Percentiles rank a stretch among this genome's conserved stretches.
phyloP scores from a whole-genome alignment of 768 basidiomycete species.

The Tricholomella constricta region DNA sequence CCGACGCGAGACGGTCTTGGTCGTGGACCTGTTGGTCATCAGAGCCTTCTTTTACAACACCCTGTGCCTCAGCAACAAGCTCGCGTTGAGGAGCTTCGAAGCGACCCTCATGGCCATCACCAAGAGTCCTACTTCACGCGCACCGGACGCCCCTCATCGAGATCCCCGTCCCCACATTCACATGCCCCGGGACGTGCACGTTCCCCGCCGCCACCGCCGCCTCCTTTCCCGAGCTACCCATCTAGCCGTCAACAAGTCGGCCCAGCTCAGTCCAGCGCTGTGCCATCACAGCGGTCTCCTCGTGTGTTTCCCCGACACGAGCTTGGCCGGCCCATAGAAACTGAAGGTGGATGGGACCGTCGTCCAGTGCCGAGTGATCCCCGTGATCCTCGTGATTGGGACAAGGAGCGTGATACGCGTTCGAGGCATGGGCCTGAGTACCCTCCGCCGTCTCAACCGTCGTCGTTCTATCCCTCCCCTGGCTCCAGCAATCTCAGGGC shows the following conservation, averaged over 20 bases:
- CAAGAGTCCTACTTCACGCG: constrained; percentile 61
- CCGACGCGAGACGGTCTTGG: constrained; percentile 40
- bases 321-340: constrained; percentile 44
- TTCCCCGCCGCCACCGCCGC: constrained; percentile 55
- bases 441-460: constrained; percentile 30
- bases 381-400: constrained; percentile 57
- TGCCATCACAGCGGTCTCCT: constrained; percentile 60
- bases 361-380: constrained; percentile 48
- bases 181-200: constrained; percentile 47
- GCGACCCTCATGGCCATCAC: constrained; percentile 45
- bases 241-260: constrained; percentile 50
- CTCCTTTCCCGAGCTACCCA: constrained; percentile 50
- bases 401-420: constrained; percentile 44
- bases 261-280: constrained; percentile 48
- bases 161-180: constrained; percentile 62
- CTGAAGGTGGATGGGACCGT: constrained; percentile 63
- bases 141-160: constrained; percentile 51
- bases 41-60: constrained; percentile 65
- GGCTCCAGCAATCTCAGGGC: constrained; percentile 34
- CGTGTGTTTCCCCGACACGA: constrained; percentile 56
- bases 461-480: constrained; percentile 45
- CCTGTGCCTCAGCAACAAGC: constrained; percentile 62
- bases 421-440: constrained; percentile 46
- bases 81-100: constrained; percentile 53
- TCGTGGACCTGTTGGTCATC: constrained; percentile 59